Percentiles rank a stretch among this genome's conserved stretches.
Evolutionary conservation across 139 green algal species (phyloP).

Genomic region (Coelastrella sp.): DNA sequence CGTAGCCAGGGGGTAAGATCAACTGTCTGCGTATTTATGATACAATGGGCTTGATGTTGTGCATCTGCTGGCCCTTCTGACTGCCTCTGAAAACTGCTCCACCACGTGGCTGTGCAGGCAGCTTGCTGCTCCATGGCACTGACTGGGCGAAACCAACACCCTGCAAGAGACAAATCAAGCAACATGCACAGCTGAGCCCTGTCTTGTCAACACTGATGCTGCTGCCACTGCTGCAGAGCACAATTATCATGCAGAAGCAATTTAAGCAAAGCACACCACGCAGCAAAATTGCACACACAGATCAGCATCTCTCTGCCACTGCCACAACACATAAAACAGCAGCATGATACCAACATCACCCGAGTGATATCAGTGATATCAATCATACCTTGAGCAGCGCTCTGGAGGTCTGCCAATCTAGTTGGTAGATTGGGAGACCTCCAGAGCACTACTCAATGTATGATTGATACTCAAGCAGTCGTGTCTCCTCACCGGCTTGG

Average conservation of each 20-base stretch:
- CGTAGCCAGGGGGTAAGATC: no score
- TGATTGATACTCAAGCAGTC: not conserved
- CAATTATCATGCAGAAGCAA: not conserved
- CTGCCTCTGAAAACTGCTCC: not conserved
- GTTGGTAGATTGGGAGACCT: not conserved
- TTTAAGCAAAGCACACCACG: not conserved
- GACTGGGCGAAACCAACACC: slow-evolving; percentile 20
- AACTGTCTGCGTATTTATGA: not conserved
- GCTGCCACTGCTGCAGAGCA: not conserved
- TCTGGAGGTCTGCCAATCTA: no score
- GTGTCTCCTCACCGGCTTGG: slow-evolving; percentile 21
- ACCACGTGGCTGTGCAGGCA: not conserved
- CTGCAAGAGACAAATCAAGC: not conserved
- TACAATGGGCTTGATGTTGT: slow-evolving; percentile 28
- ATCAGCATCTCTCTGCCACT: no score
- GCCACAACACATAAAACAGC: no score
- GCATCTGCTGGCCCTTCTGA: slow-evolving; percentile 35
- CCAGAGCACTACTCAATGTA: not conserved
- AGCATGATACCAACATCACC: no score
- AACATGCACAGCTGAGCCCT: not conserved
- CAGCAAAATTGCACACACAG: not conserved
- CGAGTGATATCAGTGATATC: no score
- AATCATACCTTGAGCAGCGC: no score
- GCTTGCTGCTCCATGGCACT: slow-evolving; percentile 29
- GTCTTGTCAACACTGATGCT: no score